These are phyloP conservation scores for Lepidium didymum DNA, from an alignment of 345 rosid genomes.

Conservation along the genomic window DNA sequence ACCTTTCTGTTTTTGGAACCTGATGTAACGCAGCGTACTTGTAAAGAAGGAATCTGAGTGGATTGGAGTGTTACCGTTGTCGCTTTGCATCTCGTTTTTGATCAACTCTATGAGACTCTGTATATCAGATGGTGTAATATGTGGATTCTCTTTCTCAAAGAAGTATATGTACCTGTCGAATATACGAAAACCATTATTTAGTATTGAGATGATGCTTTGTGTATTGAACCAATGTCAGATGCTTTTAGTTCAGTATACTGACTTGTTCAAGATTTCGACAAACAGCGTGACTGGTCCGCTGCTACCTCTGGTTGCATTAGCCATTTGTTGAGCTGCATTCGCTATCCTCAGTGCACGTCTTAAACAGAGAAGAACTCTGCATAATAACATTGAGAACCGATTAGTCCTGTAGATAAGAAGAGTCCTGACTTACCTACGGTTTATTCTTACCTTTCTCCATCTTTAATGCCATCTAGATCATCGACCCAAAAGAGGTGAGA, in stretches of 20 bases:
- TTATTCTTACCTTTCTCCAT: conserved; percentile 68
- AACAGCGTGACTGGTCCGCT: conserved; percentile 72
- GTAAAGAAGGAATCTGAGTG: conserved; percentile 59
- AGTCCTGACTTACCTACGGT: neutral
- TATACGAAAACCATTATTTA: neutral
- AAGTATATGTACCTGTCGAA: conserved; percentile 80
- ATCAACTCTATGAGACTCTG: conserved; percentile 67
- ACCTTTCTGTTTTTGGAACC: conserved; percentile 76
- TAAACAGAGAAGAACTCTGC: conserved; percentile 76
- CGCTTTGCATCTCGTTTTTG: conserved; percentile 62
- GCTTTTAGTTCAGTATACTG: conserved; percentile 11
- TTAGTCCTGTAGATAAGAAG: neutral
- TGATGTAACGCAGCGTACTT: conserved; percentile 57
- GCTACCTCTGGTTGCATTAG: conserved; percentile 63
- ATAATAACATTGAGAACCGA: neutral
- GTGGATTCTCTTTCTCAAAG: conserved; percentile 74
- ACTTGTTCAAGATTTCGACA: conserved; percentile 89
- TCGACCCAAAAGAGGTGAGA: conserved; percentile 94
- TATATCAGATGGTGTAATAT: conserved; percentile 51
- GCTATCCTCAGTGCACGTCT: conserved; percentile 86
- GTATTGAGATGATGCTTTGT: neutral
- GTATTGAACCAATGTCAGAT: neutral
- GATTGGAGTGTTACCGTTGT: conserved; percentile 41
- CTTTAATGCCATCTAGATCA: conserved; percentile 52
- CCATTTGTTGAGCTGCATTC: conserved; percentile 89